These are phyloP conservation scores for Beauveria caledonica DNA, from an alignment of 2,329 filamentous ascomycete species.

Conservation along the genomic window DNA sequence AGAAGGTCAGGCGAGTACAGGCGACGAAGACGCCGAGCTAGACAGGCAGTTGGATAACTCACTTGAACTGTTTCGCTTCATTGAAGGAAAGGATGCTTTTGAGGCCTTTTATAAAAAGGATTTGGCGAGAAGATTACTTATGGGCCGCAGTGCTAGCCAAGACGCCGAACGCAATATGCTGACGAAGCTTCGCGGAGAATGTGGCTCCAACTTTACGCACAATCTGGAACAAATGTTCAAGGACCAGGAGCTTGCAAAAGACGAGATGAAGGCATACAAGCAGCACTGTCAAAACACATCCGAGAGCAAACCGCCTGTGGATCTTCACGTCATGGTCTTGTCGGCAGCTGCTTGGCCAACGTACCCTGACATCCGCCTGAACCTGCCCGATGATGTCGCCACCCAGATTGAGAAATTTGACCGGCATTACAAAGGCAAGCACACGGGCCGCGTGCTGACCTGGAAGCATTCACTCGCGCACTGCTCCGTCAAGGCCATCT, in stretches of 20 bases:
- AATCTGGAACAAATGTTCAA: conserved; percentile 99
- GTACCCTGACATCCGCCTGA: conserved; percentile 66
- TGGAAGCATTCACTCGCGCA: conserved; percentile 95
- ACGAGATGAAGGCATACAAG: conserved; percentile 89
- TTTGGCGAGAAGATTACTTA: conserved; percentile 77
- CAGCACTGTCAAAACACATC: conserved; percentile 49
- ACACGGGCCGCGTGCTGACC: conserved; percentile 74
- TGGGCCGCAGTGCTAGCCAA: conserved; percentile 86
- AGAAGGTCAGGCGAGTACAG: conserved; percentile 56
- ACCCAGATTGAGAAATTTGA: conserved; percentile 77
- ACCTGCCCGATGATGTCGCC: conserved; percentile 67
- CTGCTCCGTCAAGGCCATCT: conserved; percentile 74
- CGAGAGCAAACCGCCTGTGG: conserved; percentile 42
- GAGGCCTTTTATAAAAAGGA: conserved; percentile 99
- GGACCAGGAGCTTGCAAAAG: conserved; percentile 85
- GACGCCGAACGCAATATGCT: conserved; percentile 97
- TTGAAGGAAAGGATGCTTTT: conserved; percentile 95
- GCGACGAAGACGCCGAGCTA: conserved; percentile 86
- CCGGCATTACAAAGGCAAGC: conserved; percentile 77
- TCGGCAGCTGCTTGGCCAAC: conserved; percentile 88
- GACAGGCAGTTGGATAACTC: conserved; percentile 88
- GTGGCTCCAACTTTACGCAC: conserved; percentile 87
- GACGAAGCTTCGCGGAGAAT: conserved; percentile 82
- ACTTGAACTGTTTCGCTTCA: conserved; percentile 90
- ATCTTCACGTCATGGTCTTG: conserved; percentile 78